phyloP scores from a whole-genome alignment of 495 filamentous ascomycete genomes.

The Aspergillus funiculosus region DNA sequence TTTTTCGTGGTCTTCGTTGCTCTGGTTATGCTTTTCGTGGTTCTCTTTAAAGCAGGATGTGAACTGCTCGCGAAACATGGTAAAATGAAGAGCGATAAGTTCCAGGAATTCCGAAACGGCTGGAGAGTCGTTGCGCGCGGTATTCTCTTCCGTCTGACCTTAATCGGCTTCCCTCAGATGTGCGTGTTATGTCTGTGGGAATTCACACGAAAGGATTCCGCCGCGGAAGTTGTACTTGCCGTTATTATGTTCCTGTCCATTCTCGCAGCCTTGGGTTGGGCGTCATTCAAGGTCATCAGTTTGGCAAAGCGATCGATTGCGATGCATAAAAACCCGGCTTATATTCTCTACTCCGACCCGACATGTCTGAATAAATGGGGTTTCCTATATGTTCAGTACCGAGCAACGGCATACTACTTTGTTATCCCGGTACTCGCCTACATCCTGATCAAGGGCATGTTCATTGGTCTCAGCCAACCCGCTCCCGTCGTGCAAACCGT shows the following conservation, averaged over 20 bases:
- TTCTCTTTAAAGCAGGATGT: constrained; percentile 71
- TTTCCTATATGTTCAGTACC: constrained; percentile 96
- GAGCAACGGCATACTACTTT: constrained; percentile 95
- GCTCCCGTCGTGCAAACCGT: constrained; percentile 76
- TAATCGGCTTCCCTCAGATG: constrained; percentile 95
- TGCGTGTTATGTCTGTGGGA: constrained; percentile 91
- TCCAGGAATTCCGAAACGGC: constrained; percentile 88
- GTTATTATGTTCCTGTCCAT: constrained; percentile 85
- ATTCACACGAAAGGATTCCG: constrained; percentile 77
- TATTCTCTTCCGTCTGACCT: constrained; percentile 81
- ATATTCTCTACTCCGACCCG: constrained; percentile 95
- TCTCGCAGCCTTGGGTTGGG: constrained; percentile 75
- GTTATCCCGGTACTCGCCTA: constrained; percentile 79
- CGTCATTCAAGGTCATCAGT: constrained; percentile 79
- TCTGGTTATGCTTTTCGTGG: constrained; percentile 63
- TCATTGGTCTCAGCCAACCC: constrained; percentile 77
- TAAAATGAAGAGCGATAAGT: constrained; percentile 82
- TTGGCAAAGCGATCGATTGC: constrained; percentile 81
- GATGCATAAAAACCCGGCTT: constrained; percentile 95
- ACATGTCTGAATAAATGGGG: constrained; percentile 95
- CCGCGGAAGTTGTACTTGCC: constrained; percentile 81
- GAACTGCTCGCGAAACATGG: constrained; percentile 66
- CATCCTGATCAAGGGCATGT: constrained; percentile 80
- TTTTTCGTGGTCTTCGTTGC: constrained; percentile 86
- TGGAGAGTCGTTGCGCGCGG: constrained; percentile 85